These are phyloP conservation scores for Pleurotus ostreatus DNA, from an alignment of 768 basidiomycete species.

Conservation along the genomic window DNA sequence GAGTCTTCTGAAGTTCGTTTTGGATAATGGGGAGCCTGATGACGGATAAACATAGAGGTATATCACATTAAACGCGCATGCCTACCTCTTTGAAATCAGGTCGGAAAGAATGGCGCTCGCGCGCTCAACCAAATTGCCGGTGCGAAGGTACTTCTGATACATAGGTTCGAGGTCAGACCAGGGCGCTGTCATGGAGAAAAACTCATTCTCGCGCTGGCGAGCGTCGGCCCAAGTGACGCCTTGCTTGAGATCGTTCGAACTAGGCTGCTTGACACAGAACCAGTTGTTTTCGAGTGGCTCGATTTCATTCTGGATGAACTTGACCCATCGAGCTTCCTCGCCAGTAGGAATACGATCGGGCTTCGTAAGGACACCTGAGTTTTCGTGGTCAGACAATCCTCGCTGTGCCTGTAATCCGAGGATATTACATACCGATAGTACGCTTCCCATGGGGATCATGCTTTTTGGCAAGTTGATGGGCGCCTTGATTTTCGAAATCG, in stretches of 20 bases:
- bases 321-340: slow-evolving; percentile 54
- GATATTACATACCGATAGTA: slow-evolving; percentile 54
- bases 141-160: slow-evolving; percentile 52
- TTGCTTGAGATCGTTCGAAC: slow-evolving; percentile 42
- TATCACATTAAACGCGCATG: neutral
- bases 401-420: no score
- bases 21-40: slow-evolving; percentile 60
- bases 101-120: slow-evolving; percentile 61
- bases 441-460: slow-evolving; percentile 60
- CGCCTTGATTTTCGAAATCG: slow-evolving; percentile 79
- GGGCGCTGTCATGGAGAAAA: slow-evolving; percentile 46
- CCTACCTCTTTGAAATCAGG: slow-evolving; percentile 57
- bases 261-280: slow-evolving; percentile 56
- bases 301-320: slow-evolving; percentile 50
- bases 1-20: slow-evolving; percentile 46
- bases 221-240: slow-evolving; percentile 64
- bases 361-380: slow-evolving; percentile 67
- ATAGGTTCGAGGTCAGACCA: slow-evolving; percentile 54
- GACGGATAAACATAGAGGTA: no score
- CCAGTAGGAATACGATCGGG: slow-evolving; percentile 61
- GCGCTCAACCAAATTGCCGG: slow-evolving; percentile 49
- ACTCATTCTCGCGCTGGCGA: slow-evolving; percentile 49
- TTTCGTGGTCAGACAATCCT: no score
- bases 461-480: slow-evolving; percentile 57
- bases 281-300: slow-evolving; percentile 51